Base-by-base conservation (phyloP, 2,329 filamentous ascomycete species). In the Tolypocladium endophyticum region DNA sequence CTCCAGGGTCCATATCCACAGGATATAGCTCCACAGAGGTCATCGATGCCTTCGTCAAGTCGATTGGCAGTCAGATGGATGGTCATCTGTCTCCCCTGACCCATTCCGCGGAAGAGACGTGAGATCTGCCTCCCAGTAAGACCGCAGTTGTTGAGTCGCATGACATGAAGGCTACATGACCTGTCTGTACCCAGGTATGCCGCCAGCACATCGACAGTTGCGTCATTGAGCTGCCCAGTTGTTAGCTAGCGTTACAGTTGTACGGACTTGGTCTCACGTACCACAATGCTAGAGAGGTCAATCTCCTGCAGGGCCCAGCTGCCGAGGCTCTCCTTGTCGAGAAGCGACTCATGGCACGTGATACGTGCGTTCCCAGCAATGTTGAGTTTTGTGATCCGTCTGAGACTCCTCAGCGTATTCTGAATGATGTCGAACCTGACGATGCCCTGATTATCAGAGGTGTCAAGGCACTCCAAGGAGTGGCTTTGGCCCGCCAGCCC, bases 221-320 rank as follows among this genome's bases (percentile, higher is more conserved):
- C 76, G 50, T 77, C 74, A 58, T 82, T 82, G 41, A 82, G 69
- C 79, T 81, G 7, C 3, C 39, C 25, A 56, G 47, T 30, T 50
- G 63, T 67, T 61, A 66, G 61, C 30, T 28, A 23, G 9, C 1
- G 23, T 23, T 54, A n/a, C 20, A 4, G 20, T 5, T 8, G 14
- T 5, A 1, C 11, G 36, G 30, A 5, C 18, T 36, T 28, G 20
- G 36, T n/a, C 6, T 12, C 28, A 60, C 74, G 63, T 68, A 82
- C 79, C 71, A 78, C 77, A 68, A 81, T 83, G 6, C 78, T 77
- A 3, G 82, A 83, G 35, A 85, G 69, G 62, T 84, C 77, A 20
- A 85, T 69, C 60, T 81, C 79, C 65, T 82, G 77, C 30, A 85
- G 71, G n/a, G 71, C 71, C 74, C 78, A 80, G 23, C 70, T 65